These are phyloP conservation scores for Kwoniella mangroviensis DNA, from an alignment of 768 basidiomycete genomes.

Conservation along the genomic window DNA sequence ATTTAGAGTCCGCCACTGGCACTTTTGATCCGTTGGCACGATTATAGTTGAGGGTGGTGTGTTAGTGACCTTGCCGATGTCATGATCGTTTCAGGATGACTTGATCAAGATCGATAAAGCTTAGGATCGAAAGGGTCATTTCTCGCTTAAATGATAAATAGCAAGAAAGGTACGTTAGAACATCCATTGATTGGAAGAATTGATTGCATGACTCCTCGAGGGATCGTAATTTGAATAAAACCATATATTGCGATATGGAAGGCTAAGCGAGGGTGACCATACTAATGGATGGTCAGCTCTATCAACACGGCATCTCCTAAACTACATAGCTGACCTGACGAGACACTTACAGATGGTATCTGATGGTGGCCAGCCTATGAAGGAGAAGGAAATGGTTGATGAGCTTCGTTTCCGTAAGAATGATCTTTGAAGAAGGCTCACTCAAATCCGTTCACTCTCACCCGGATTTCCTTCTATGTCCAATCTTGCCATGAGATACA, in stretches of 20 bases:
- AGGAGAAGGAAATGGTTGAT: background rate
- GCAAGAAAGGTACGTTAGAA: background rate
- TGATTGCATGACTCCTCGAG: too few relatives aligned
- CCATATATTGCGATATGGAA: too few relatives aligned
- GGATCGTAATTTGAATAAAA: too few relatives aligned
- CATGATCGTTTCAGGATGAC: background rate
- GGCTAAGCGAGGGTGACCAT: too few relatives aligned
- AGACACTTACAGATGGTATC: too few relatives aligned
- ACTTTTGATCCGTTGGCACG: background rate
- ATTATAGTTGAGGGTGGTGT: background rate
- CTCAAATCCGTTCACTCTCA: background rate
- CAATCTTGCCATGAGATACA: background rate
- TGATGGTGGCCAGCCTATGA: too few relatives aligned
- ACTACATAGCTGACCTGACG: too few relatives aligned
- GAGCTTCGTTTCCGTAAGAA: background rate
- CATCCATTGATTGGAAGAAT: background rate
- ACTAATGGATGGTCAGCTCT: too few relatives aligned
- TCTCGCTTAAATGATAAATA: too few relatives aligned
- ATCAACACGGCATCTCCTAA: too few relatives aligned
- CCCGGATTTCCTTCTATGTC: background rate
- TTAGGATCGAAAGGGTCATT: background rate
- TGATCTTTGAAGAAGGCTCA: background rate
- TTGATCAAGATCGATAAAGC: background rate
- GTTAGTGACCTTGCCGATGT: background rate
- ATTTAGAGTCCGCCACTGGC: background rate